Percentiles rank a stretch among this genome's conserved stretches.
Evolutionary conservation across 306 rosid genomes (phyloP).

Genomic region (Lathyrus tuberosus): DNA sequence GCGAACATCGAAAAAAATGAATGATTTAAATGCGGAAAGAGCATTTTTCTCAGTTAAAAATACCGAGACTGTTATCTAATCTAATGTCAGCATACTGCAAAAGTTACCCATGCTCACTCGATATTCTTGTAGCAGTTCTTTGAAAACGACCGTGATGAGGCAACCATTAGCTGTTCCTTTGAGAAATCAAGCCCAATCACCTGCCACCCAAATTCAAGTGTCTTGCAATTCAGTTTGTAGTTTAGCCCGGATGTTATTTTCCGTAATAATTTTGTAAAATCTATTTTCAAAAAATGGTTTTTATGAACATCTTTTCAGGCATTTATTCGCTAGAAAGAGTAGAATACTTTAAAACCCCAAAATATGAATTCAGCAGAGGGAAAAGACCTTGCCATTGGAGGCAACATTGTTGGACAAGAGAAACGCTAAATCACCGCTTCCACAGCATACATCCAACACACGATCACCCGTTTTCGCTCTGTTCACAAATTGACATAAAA

Average conservation of each 20-base stretch:
- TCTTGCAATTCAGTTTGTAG: too few species aligned
- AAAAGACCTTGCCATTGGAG: constrained; percentile 55
- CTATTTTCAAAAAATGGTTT: too few species aligned
- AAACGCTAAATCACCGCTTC: constrained; percentile 89
- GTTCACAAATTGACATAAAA: constrained; percentile 31
- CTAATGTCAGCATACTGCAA: constrained; percentile 31
- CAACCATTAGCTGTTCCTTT: constrained; percentile 61
- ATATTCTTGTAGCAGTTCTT: constrained; percentile 63
- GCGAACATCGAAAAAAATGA: neutral
- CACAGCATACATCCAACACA: constrained; percentile 92
- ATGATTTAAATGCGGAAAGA: neutral
- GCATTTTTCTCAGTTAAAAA: neutral
- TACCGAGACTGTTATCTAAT: neutral
- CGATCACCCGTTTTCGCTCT: constrained; percentile 72
- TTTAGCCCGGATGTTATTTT: too few species aligned
- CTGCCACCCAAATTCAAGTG: constrained; percentile 42
- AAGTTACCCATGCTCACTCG: constrained; percentile 61
- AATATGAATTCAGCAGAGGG: neutral
- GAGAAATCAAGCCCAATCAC: constrained; percentile 74
- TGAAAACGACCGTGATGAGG: constrained; percentile 53
- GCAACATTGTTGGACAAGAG: constrained; percentile 78
- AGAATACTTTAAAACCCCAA: too few species aligned
- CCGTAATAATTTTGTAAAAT: too few species aligned
- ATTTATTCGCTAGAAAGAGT: too few species aligned
- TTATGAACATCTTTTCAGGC: too few species aligned